Base-by-base conservation (phyloP, 1,139 yeast species). In the Debaryomyces nepalensis region DNA sequence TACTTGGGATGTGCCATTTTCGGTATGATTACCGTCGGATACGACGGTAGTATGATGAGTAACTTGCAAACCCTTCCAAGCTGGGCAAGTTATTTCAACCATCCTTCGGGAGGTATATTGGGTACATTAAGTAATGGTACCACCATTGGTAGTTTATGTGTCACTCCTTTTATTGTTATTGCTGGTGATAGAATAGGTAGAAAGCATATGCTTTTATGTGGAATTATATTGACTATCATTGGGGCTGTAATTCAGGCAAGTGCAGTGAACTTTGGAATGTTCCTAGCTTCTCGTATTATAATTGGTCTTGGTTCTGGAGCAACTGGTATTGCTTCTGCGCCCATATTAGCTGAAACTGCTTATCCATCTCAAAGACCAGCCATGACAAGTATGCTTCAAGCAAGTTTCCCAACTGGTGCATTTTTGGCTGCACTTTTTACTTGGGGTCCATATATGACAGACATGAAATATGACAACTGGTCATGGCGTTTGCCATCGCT, bases 191-290 rank as follows among this genome's bases (percentile, higher is more conserved):
- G 22, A 3, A 14, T 30, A 14, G 33, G 33, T 3, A 30, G 33
- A 30, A 30, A 16, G 11, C 6, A 5, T 5, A 9, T 11, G 12
- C 8, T 31, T 31, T 18, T 31, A 9, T 18, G 16, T 16, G 33
- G 33, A 2, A 18, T 8, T 18, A 18, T n/a, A 6, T 18, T 31
- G 12, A 11, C 14, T 4, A 42, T 73, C 32, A 40, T 69, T 21
- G 80, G 79, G 34, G 64, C 76, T 10, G 52, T 66, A 14, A 52
- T 76, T 23, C 78, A 73, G 50, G 64, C 68, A 8, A 51, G 60
- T 44, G 63, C 75, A 34, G 51, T 50, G 33, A 59, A 59, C 22
- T 64, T 64, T 39, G 75, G 67, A 3, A 62, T 64, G 58, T 70
- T 31, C 21, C 53, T 73, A 32, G 72, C 60, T 22, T 65, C 73